Conservation (phyloP, 169 alveolate genomes). For the Plasmodium fragile region DNA sequence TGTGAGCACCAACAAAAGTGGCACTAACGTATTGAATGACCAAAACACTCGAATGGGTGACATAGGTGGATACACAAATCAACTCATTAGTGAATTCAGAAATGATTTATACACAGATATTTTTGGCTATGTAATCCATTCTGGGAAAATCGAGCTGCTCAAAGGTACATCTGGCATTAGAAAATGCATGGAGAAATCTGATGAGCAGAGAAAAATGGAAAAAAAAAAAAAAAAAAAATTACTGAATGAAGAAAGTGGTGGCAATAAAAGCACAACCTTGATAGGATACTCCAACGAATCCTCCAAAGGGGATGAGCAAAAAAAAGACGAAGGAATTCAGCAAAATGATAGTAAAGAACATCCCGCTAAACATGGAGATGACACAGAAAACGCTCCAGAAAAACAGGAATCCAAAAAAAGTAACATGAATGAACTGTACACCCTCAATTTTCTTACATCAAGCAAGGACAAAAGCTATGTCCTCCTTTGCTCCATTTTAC, state of each 20-base stretch:
- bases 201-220: neutral
- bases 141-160: neutral
- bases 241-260: neutral
- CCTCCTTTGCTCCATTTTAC: constrained; percentile 27
- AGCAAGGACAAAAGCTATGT: constrained; percentile 38
- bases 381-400: neutral
- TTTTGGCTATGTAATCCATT: constrained; percentile 31
- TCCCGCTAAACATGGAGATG: neutral
- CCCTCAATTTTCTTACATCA: constrained; percentile 56
- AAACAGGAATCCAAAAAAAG: constrained; percentile 25
- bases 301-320: neutral
- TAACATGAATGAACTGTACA: constrained; percentile 48
- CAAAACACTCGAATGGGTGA: constrained; percentile 5
- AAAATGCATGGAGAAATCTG: neutral
- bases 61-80: constrained; percentile 31
- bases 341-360: constrained; percentile 1
- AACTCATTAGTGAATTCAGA: constrained; percentile 44
- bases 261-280: neutral
- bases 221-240: constrained; percentile 16
- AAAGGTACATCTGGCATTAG: neutral
- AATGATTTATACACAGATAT: constrained; percentile 40
- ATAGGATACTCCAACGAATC: neutral
- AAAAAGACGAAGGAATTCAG: neutral
- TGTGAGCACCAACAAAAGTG: neutral
- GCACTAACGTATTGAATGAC: neutral